Evolutionary conservation across 2,329 filamentous ascomycete genomes (phyloP), one percentile per base, ranked within the genome.

Genomic region (Penicillium digitatum): DNA sequence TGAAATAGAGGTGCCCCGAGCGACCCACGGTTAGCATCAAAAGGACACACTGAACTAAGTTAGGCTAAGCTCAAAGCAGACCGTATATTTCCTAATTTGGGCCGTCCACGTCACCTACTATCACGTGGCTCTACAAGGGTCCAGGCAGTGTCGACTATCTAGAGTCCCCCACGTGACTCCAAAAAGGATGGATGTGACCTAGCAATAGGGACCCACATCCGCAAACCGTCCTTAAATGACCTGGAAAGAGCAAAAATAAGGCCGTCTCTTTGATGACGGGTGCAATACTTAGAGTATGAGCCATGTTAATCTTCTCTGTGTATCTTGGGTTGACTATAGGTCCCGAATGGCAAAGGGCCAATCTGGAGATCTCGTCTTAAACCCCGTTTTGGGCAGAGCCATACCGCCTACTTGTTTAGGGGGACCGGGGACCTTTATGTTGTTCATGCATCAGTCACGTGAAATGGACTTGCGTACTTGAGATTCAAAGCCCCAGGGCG

Each of bases 401-500:
- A 16, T 22, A 43, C 43, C 43, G 43, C 29, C 20, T 45, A 45
- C 43, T 8, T n/a, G 3, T 45, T 34, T n/a, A 2, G 29, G 20
- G 0, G 11, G 43, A 7, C 18, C 7, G n/a, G n/a, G n/a, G n/a
- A n/a, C n/a, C n/a, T n/a, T n/a, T n/a, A n/a, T n/a, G n/a, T n/a
- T n/a, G n/a, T n/a, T n/a, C n/a, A n/a, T n/a, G n/a, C n/a, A n/a
- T 0, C 5, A 8, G 29, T 1, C 43, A 45, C 18, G 29, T 45
- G 43, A 45, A n/a, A 4, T 0, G 2, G 1, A 11, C 12, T 57
- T 29, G 52, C 2, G 29, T 51, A 45, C 48, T 16, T 16, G 11
- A 5, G 16, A 42, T n/a, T 0, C 4, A n/a, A 18, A 11, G 11
- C n/a, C 11, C 7, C 3, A 38, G 43, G 64, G 65, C 63, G 65